Evolutionary conservation across 164 flowering plant species (phyloP).

Genomic region (Magnolia kwangsiensis): DNA sequence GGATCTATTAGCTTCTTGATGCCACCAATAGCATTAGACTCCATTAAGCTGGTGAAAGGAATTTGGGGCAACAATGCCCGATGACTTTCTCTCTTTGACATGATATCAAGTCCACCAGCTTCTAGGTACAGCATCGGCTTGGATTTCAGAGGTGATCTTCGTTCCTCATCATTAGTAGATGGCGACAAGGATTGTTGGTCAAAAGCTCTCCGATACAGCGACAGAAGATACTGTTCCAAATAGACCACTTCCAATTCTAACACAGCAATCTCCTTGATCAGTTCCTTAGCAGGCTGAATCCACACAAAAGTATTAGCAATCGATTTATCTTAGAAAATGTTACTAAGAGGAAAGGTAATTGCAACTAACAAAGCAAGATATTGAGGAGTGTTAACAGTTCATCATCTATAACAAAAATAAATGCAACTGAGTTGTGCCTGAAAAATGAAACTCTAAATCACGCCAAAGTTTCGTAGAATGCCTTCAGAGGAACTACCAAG

Average conservation of each 20-base stretch:
- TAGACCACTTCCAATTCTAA: conserved; percentile 69
- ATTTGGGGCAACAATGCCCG: conserved; percentile 9
- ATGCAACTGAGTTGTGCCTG: no score
- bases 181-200: conserved; percentile 52
- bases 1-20: conserved; percentile 40
- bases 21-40: conserved; percentile 16
- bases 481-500: no score
- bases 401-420: no score
- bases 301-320: background rate
- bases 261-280: conserved; percentile 71
- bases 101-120: conserved; percentile 25
- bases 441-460: no score
- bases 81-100: conserved; percentile 28
- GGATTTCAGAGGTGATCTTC: conserved; percentile 28
- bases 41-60: conserved; percentile 20
- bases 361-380: no score
- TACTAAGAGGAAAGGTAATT: no score
- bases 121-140: conserved; percentile 24
- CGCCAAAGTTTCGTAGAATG: no score
- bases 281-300: conserved; percentile 58
- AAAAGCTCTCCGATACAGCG: conserved; percentile 73
- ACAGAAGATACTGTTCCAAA: conserved; percentile 77
- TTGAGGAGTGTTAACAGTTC: no score
- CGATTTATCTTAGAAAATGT: no score
- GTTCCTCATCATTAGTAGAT: conserved; percentile 29